Percentiles rank a stretch among this genome's conserved stretches.
phyloP scores from a whole-genome alignment of 2,329 filamentous ascomycete species.

The Rhynchosporium graminicola region DNA sequence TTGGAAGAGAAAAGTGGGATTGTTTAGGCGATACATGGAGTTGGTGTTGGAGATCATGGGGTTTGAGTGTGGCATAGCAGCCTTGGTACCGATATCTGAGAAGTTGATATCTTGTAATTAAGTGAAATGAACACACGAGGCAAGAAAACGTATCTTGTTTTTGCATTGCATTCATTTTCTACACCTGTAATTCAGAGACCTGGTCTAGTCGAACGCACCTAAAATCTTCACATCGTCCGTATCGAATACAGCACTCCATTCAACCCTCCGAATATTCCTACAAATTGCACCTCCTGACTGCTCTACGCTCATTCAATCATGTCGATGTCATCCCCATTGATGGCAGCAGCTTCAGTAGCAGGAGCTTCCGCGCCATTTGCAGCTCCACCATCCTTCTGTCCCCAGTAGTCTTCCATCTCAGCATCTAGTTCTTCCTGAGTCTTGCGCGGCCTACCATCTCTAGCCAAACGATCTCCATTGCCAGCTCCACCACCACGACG shows the following conservation, averaged over 20 bases:
- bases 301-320: constrained; percentile 55
- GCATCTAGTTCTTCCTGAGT: constrained; percentile 90
- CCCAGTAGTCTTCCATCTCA: constrained; percentile 97
- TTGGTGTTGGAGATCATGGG: neutral
- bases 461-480: constrained; percentile 45
- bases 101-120: neutral
- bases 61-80: neutral
- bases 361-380: constrained; percentile 40
- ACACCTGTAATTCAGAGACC: neutral
- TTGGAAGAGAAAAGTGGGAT: neutral
- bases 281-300: neutral
- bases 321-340: constrained; percentile 60
- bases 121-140: neutral
- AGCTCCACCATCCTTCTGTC: constrained; percentile 46
- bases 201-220: constrained; percentile 4
- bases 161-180: neutral
- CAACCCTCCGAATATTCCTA: constrained; percentile 10
- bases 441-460: constrained; percentile 66
- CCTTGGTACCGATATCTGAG: too few species aligned
- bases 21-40: neutral
- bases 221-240: neutral
- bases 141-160: constrained; percentile 12
- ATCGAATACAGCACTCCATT: neutral
- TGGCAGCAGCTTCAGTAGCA: constrained; percentile 40
- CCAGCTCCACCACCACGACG: constrained; percentile 39